Conservation (phyloP, 2,329 filamentous ascomycete genomes). For the Ceratocystis albifundus region DNA sequence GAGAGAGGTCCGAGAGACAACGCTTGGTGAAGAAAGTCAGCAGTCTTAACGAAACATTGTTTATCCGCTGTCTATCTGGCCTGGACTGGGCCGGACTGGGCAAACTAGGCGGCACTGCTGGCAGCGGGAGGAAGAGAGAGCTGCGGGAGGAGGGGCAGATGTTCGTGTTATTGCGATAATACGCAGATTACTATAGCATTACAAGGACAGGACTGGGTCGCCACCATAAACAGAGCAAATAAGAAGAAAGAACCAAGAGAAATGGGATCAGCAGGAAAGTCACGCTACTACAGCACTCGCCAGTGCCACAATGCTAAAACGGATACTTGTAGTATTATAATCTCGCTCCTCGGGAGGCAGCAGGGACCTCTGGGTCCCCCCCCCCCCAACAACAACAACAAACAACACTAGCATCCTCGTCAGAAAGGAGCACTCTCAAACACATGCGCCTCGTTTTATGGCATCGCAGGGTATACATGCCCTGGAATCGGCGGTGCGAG, state of each 20-base stretch:
- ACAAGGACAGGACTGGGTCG: too few species aligned
- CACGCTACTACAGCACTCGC: neutral
- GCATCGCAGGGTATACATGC: conserved; percentile 19
- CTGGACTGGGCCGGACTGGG: too few species aligned
- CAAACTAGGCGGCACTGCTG: neutral
- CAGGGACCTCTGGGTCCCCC: neutral
- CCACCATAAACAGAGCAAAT: too few species aligned
- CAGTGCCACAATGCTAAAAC: neutral
- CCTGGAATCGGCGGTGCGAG: conserved; percentile 15
- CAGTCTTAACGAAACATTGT: neutral
- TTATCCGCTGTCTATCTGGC: neutral
- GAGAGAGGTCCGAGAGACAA: neutral
- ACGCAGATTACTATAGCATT: neutral
- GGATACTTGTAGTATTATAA: neutral
- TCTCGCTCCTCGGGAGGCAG: neutral
- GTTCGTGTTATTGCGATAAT: neutral
- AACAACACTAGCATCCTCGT: neutral
- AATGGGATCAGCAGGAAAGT: neutral
- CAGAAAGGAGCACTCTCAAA: too few species aligned
- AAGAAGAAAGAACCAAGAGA: neutral
- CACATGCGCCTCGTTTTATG: conserved; percentile 1
- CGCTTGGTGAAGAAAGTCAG: neutral
- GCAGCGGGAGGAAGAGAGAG: conserved; percentile 12
- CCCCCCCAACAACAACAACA: too few species aligned
- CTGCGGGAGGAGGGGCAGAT: neutral